Evolutionary conservation across 176 grass and related monocot genomes (phyloP), one percentile per base, ranked within the genome.

Genomic region (Lolium rigidum): DNA sequence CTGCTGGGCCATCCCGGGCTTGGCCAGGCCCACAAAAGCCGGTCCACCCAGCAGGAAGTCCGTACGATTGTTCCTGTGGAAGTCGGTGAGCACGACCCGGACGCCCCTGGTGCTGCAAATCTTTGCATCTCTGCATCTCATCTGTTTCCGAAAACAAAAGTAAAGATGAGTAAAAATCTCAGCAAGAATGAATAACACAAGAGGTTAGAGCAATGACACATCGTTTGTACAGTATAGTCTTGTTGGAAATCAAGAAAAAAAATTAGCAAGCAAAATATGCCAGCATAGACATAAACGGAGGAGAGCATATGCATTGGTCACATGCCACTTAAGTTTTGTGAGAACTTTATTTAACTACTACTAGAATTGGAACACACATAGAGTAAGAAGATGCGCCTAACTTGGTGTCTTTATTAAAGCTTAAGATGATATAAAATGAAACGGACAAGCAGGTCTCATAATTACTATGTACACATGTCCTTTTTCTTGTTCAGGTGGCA

Each of bases 41-140:
- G 82, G 62, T 22, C 88, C 87, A 22, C 85, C 73, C 1, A 97
- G 80, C 74, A 90, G 75, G 50, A 97, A 92, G 55, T 91, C 91
- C 0, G 92, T 88, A 21, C 74, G 41, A 77, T 97, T 94, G 18
- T 80, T 90, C 74, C 66, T 79, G 84, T 87, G 89, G 74, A 90
- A 87, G 80, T 94, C 94, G 78, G 94, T 97, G 74, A 97, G 85
- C 66, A 97, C 86, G 35, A 97, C 64, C 16, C 89, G 87, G 31
- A 94, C 90, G 14, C 92, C 94, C 49, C 76, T 58, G 10, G 49
- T 73, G 74, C 81, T 92, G 87, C 94, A 97, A 2, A 97, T 17
- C 76, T 24, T 82, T 81, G 79, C 70, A 65, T 94, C 86, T 60
- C 41, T 82, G 83, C 94, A 97, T 87, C 92, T 80, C 55, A 97